Base-by-base conservation (phyloP, 108 stramenopile species). In the Discostella pseudostelligera region DNA sequence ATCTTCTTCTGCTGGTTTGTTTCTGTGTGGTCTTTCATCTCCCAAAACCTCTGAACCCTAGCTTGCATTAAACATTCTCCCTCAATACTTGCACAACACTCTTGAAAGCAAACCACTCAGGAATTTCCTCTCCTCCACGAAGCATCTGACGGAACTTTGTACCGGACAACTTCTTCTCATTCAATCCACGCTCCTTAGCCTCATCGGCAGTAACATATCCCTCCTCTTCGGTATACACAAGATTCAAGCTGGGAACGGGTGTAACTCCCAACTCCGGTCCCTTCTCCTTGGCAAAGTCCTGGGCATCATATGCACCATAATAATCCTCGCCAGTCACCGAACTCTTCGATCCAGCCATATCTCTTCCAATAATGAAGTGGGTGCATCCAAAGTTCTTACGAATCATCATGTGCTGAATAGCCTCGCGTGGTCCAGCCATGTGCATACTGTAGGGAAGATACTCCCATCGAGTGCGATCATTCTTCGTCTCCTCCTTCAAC, bases 371-470 rank as follows among this genome's bases (percentile, higher is more conserved):
- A 73, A 99, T 98, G 80, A 99, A 99, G 75, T 98, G 97, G n/a
- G 97, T 97, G 91, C 97, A 98, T 45, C 98, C 98, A 82, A 93
- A 98, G 93, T 99, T 99, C 90, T 98, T 98, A 47, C 99, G 96
- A 81, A 99, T 98, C 83, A 99, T 96, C 95, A 97, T 97, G 86
- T 99, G 99, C 81, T 97, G 97, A 62, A 99, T 95, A 56, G 98
- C 98, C 87, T 99, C 99, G 59, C 99, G 92, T 19, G 99, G 99
- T 57, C 99, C 99, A 51, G 99, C 99, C 99, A 99, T 99, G 91
- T 97, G 99, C 99, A 99, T 99, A 57, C 94, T 95, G 91, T 98
- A 98, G 19, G 97, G 99, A 50, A 99, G 86, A 85, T 98, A 98
- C 71, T 97, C 94, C 96, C 97, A 98, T 62, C 80, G 39, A 36